Conservation (phyloP, 768 basidiomycete species). For the Lactarius akahatsu region DNA sequence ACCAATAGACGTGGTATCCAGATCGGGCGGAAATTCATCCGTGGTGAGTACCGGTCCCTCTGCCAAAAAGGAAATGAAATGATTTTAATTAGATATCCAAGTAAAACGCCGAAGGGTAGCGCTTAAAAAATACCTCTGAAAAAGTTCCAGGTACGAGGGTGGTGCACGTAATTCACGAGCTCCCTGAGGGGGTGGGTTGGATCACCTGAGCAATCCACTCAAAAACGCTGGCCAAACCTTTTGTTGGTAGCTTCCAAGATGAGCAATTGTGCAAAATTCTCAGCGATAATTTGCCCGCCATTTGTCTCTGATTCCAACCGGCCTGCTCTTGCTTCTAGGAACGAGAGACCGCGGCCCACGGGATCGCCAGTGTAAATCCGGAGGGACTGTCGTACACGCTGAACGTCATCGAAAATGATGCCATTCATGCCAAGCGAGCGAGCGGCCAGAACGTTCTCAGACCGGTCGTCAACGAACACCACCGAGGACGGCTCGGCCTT, state of each 20-base stretch:
- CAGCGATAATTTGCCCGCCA: slow-evolving; percentile 41
- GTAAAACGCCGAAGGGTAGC: slow-evolving; percentile 38
- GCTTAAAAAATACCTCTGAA: slow-evolving; percentile 43
- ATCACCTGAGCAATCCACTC: background rate
- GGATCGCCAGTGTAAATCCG: slow-evolving; percentile 52
- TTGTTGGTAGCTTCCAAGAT: slow-evolving; percentile 54
- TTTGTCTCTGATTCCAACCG: slow-evolving; percentile 47
- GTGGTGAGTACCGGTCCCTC: slow-evolving; percentile 42
- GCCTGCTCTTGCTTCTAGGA: slow-evolving; percentile 43
- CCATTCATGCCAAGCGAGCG: slow-evolving; percentile 57
- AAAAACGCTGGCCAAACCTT: slow-evolving; percentile 34
- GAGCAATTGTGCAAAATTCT: slow-evolving; percentile 61
- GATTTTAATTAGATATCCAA: background rate
- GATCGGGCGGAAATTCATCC: slow-evolving; percentile 51
- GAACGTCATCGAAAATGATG: slow-evolving; percentile 48
- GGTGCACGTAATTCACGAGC: slow-evolving; percentile 43
- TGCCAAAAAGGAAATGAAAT: slow-evolving; percentile 35
- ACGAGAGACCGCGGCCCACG: slow-evolving; percentile 42
- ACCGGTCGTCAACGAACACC: slow-evolving; percentile 61
- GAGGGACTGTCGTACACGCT: slow-evolving; percentile 45
- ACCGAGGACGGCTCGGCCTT: slow-evolving; percentile 46
- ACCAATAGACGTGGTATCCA: slow-evolving; percentile 58
- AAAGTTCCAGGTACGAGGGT: slow-evolving; percentile 53
- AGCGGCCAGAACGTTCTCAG: slow-evolving; percentile 57
- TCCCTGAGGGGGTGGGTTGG: slow-evolving; percentile 33